Base-by-base conservation (phyloP, 148 eudicot species). In the Oxyria digyna region DNA sequence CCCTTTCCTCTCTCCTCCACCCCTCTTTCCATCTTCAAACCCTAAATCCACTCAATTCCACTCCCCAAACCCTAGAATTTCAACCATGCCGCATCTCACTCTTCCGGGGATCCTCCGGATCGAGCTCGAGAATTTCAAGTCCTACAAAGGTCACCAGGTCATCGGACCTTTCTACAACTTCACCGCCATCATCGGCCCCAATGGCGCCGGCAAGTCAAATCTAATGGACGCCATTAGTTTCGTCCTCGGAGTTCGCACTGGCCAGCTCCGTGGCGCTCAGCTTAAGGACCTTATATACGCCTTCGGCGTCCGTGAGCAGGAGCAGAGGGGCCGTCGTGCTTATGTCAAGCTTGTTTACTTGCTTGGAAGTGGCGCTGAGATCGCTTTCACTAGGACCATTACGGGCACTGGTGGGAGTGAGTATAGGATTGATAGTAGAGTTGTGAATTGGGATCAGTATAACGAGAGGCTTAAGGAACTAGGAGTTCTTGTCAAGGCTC, bases 101-200 rank as follows among this genome's bases (percentile, higher is more conserved):
- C 71, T 85, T 0, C 80, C 85, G 29, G 97, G 97, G 13, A 91
- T 95, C 76, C 82, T 69, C 83, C 85, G 89, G 10, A 76, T 95
- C 46, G 99, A 91, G 72, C 85, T 91, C 37, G 93, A 87, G 45
- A 95, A 91, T 72, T 95, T 95, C 89, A 95, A 94, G 67, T 88
- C 99, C 43, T 95, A 91, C 88, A 95, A 94, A 67, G 97, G 97
- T 5, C 79, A 62, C 67, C 96, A 95, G 67, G 67, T 79, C 0
- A 91, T 95, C 24, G 97, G 99, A 3, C 99, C 99, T 0, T 95
- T 95, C 75, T 83, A 55, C 82, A 87, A 88, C 59, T 95, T 95
- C 82, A 95, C 99, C 23, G 99, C 99, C 46, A 87, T 95, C n/a
- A 95, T 95, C 43, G 99, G 99, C 50, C 96, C 97, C 3, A 95